Evolutionary conservation across 208 protist genomes (phyloP), one percentile per base, ranked within the genome.

Genomic region (Leishmania tropica): DNA sequence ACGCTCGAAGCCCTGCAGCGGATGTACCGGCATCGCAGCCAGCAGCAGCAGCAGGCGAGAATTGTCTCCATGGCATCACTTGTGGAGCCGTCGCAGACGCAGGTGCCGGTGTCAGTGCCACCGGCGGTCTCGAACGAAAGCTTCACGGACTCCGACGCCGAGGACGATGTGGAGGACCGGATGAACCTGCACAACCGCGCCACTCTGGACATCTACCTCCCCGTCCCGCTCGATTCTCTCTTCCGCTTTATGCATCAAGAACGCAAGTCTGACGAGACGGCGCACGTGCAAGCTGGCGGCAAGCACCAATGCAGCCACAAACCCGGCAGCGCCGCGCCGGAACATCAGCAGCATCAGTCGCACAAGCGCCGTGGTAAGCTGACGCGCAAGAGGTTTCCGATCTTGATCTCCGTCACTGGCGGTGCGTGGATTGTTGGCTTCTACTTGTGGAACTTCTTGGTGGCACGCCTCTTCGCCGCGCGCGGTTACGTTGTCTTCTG

Each of bases 401-500:
- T 97, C 79, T 75, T 94, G 47, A 96, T 97, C 68, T 94, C 75
- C 64, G 62, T 97, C 80, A 92, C 78, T 54, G 94, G 94, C 76
- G 94, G 94, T 21, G 94, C 94, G 51, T 97, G 94, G 92, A 96
- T 97, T 79, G 81, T 97, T 17, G 94, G 94, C 1, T 87, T 80
- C 81, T 87, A 94, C 74, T 81, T 94, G 5, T 97, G 94, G 92
- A 92, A 87, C 76, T 89, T 87, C 79, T 76, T 97, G 19, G 40
- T 97, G 19, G 90, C 90, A 3, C 90, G 91, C 17, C 77, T 97
- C 60, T 83, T 97, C 35, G 80, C 92, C 8, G 89, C 92, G 6
- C 87, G 93, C 58, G 95, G 95, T 53, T 96, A 96, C 87, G 81
- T 97, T 47, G 94, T 96, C 21, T 97, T 98, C 87, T 95, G 92